Evolutionary conservation across 768 basidiomycete genomes (phyloP).

Genomic region (Pleurotus tuber-regium): DNA sequence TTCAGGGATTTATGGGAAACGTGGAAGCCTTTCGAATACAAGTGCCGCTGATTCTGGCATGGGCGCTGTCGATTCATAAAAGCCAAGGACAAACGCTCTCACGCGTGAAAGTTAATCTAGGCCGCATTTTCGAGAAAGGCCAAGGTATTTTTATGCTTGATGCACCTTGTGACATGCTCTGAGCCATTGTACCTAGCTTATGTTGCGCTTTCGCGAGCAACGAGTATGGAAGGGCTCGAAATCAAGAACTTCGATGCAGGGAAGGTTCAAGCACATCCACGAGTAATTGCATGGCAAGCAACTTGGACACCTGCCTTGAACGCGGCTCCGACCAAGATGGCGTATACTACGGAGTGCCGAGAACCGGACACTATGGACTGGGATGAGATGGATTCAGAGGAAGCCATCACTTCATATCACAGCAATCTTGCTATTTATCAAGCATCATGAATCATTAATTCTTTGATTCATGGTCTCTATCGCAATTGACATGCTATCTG

Average conservation of each 20-base stretch:
- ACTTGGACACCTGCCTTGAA: too few species aligned
- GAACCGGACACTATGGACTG: constrained; percentile 1
- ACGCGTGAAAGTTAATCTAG: constrained; percentile 77
- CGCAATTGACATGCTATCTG: too few species aligned
- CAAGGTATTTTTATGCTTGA: constrained; percentile 46
- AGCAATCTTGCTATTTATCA: too few species aligned
- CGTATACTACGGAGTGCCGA: too few species aligned
- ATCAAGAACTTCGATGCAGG: constrained; percentile 60
- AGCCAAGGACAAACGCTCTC: constrained; percentile 89
- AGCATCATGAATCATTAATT: too few species aligned
- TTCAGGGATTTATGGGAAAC: constrained; percentile 55
- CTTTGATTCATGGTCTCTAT: too few species aligned
- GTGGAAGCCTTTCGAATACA: constrained; percentile 61
- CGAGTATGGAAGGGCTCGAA: constrained; percentile 60
- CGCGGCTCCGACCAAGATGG: too few species aligned
- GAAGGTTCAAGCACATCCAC: constrained; percentile 65
- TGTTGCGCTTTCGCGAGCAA: constrained; percentile 73
- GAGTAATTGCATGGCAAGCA: constrained; percentile 56
- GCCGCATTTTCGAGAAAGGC: constrained; percentile 75
- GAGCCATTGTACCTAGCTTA: constrained; percentile 55
- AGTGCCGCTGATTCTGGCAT: constrained; percentile 80
- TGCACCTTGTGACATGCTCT: not conserved
- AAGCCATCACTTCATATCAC: constrained; percentile 22
- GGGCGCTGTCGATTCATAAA: constrained; percentile 88
- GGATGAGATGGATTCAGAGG: constrained; percentile 31